Percentiles rank a stretch among this genome's conserved stretches.
Conservation (phyloP, 345 rosid species). For the Hevea brasiliensis region DNA sequence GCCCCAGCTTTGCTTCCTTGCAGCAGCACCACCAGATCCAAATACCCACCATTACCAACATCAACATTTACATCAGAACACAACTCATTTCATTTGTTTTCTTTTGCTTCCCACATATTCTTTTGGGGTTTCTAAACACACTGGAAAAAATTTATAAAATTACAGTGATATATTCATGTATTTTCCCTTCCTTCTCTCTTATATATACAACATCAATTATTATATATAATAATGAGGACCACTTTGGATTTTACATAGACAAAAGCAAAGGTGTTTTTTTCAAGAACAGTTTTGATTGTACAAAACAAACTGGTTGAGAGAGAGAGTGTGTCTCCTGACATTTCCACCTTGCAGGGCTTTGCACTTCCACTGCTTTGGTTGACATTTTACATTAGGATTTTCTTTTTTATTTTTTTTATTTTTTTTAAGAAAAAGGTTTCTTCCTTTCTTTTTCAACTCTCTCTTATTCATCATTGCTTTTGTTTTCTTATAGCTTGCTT, state of each 20-base stretch:
- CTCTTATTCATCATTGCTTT: too few species aligned
- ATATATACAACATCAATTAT: too few species aligned
- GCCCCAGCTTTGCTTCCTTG: constrained; percentile 27
- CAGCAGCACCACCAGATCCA: neutral
- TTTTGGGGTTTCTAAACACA: too few species aligned
- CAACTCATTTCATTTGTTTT: constrained; percentile 17
- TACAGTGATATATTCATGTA: too few species aligned
- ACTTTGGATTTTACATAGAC: too few species aligned
- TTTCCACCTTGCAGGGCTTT: neutral
- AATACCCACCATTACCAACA: neutral
- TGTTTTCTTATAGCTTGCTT: too few species aligned
- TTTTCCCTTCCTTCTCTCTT: too few species aligned
- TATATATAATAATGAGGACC: too few species aligned
- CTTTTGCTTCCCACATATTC: neutral
- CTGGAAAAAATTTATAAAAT: too few species aligned
- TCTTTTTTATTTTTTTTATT: too few species aligned
- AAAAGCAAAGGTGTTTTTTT: neutral
- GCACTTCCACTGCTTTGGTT: constrained; percentile 25
- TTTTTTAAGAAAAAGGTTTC: constrained; percentile 24
- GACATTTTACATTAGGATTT: constrained; percentile 18
- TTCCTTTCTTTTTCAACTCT: constrained; percentile 10
- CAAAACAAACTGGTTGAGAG: neutral
- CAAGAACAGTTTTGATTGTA: constrained; percentile 8
- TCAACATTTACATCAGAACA: neutral
- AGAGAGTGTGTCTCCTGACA: neutral